phyloP scores from a whole-genome alignment of 495 filamentous ascomycete species.

The Penicillium bialowiezense region DNA sequence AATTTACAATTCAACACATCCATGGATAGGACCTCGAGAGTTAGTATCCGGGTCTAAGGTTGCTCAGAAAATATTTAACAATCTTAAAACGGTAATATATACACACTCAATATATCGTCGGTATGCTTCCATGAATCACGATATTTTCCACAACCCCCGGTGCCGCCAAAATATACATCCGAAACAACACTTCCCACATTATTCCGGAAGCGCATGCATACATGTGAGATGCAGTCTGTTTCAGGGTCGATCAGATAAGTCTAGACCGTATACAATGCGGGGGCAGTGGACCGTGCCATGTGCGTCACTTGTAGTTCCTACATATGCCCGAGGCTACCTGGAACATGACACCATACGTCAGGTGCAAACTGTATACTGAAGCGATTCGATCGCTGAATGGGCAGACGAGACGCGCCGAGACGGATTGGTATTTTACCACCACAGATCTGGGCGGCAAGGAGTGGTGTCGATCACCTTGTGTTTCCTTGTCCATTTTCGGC shows the following conservation, averaged over 20 bases:
- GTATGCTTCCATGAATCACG: too few relatives aligned
- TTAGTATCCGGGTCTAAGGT: too few relatives aligned
- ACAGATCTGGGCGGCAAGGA: not conserved
- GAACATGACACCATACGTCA: slow-evolving; percentile 1
- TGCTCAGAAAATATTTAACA: too few relatives aligned
- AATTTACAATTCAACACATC: too few relatives aligned
- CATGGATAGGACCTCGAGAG: too few relatives aligned
- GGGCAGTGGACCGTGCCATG: slow-evolving; percentile 2
- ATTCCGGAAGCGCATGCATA: not conserved
- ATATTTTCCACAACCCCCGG: not conserved
- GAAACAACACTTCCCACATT: not conserved
- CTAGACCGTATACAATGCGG: slow-evolving; percentile 4
- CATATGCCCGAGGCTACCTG: not conserved
- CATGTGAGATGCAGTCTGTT: not conserved
- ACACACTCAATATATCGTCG: too few relatives aligned
- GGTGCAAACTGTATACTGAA: not conserved
- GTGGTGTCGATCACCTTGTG: not conserved
- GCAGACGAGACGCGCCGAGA: not conserved
- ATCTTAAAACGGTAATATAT: too few relatives aligned
- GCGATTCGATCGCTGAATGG: not conserved
- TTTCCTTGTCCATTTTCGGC: not conserved
- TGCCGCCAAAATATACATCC: not conserved
- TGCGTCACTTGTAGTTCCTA: not conserved
- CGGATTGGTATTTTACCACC: not conserved
- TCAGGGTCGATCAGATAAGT: slow-evolving; percentile 10